Percentiles rank a stretch among this genome's conserved stretches.
These are phyloP conservation scores for Diaporthe sp. DNA, from an alignment of 2,329 filamentous ascomycete genomes.

Conservation along the genomic window DNA sequence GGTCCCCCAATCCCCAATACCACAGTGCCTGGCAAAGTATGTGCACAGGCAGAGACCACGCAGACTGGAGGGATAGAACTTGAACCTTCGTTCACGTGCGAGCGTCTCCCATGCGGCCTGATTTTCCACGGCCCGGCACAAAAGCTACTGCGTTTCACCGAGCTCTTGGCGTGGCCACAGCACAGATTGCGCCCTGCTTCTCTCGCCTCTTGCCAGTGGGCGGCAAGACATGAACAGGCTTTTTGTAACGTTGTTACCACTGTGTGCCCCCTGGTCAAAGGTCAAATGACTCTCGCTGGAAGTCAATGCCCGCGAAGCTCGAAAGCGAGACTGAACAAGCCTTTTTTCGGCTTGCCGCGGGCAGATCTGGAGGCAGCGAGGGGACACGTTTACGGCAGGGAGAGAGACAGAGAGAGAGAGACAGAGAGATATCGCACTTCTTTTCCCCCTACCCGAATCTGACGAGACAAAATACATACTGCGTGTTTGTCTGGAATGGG, in stretches of 20 bases:
- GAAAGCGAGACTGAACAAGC: constrained; percentile 20
- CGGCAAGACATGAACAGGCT: constrained; percentile 30
- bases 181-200: constrained; percentile 30
- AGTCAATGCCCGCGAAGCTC: constrained; percentile 31
- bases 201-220: neutral
- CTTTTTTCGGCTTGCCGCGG: constrained; percentile 20
- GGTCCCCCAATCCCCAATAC: neutral
- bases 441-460: neutral
- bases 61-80: neutral
- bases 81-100: constrained; percentile 19
- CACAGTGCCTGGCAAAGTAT: constrained; percentile 10
- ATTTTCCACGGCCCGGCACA: constrained; percentile 14
- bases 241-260: constrained; percentile 24
- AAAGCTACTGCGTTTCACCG: constrained; percentile 34
- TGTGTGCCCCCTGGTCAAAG: neutral
- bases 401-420: neutral
- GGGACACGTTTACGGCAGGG: neutral
- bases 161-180: constrained; percentile 25
- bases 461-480: constrained; percentile 29
- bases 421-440: neutral
- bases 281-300: constrained; percentile 26
- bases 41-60: neutral
- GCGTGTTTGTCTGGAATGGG: constrained; percentile 14
- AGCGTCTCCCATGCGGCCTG: constrained; percentile 25
- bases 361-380: neutral